Conservation (phyloP, 177 flowering plant genomes). For the Vitis hybrid region DNA sequence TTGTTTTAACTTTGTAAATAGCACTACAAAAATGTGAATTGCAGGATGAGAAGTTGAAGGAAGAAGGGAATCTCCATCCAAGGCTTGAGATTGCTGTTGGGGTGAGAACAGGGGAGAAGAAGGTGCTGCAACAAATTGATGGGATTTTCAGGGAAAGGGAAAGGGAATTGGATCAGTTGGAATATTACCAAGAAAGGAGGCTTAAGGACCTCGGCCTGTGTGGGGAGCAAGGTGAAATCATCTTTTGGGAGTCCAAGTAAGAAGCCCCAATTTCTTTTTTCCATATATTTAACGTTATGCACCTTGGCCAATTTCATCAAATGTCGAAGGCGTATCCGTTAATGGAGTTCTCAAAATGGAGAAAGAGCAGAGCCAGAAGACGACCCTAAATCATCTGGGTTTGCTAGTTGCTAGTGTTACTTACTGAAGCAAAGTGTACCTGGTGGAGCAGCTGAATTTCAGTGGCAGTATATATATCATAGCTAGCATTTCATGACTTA, state of each 20-base stretch:
- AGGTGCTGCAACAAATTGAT: constrained; percentile 72
- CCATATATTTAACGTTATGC: neutral
- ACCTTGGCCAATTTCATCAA: no score
- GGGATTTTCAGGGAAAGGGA: constrained; percentile 61
- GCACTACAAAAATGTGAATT: neutral
- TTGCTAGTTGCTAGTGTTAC: no score
- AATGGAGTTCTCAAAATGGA: neutral
- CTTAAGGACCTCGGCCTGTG: constrained; percentile 81
- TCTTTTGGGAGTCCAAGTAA: constrained; percentile 71
- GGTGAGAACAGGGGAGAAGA: constrained; percentile 83
- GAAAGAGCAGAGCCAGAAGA: neutral
- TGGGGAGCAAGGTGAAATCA: constrained; percentile 90
- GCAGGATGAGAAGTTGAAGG: constrained; percentile 72
- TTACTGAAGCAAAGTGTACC: no score
- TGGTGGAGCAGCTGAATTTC: neutral
- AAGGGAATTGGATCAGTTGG: constrained; percentile 59
- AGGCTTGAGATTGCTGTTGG: constrained; percentile 71
- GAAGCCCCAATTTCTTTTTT: neutral
- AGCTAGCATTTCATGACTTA: no score
- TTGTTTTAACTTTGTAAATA: no score
- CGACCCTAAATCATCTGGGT: neutral
- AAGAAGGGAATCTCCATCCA: constrained; percentile 44
- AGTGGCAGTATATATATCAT: no score
- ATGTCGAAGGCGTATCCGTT: neutral
- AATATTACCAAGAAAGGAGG: constrained; percentile 94